Evolutionary conservation across 192 early-diverging fungal species (phyloP), one percentile per base, ranked within the genome.

Genomic region (Podila clonocystis): DNA sequence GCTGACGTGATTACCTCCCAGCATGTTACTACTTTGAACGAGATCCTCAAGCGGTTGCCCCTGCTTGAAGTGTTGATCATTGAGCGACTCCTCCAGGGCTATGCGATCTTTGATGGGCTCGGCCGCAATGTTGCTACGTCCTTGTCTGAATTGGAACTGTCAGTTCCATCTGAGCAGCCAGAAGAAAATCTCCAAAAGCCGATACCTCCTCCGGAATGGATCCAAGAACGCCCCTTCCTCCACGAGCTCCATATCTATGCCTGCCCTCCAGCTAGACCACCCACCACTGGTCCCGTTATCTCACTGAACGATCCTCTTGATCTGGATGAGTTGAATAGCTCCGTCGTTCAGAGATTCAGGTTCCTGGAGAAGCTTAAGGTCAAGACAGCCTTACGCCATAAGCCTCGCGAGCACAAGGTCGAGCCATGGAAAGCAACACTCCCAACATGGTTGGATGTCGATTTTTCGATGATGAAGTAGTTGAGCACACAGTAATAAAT

Each of bases 31-130:
- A 59, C 11, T n/a, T 28, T 75, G 41, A 75, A 67, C 20, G 9
- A 30, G 24, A 69, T 75, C 28, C 38, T 75, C 0, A 66, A 29
- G 9, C 61, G 33, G 13, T 13, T 75, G 13, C 74, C 62, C 24
- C 29, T 48, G 7, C 52, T 75, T 0, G 62, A 69, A 38, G 34
- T 50, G 7, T 30, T 75, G 11, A 65, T 57, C 30, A 30, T 75
- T 24, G 67, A 75, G 2, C 74, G 74, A 1, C 52, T 55, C 20
- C 52, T 55, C 9, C 52, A 55, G 9, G 52, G 52, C n/a, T 55
- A 55, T 26, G 52, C 6, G 5, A 17, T 55, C n/a, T 55, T 55
- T 55, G 52, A 55, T 24, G 52, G 52, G 1, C 24, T 55, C 0
- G 52, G 52, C 52, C 52, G 52, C 8, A 22, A 55, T 55, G n/a